Percentiles rank a stretch among this genome's conserved stretches.
phyloP scores from a whole-genome alignment of 2,329 filamentous ascomycete species.

The Fusarium setosum region DNA sequence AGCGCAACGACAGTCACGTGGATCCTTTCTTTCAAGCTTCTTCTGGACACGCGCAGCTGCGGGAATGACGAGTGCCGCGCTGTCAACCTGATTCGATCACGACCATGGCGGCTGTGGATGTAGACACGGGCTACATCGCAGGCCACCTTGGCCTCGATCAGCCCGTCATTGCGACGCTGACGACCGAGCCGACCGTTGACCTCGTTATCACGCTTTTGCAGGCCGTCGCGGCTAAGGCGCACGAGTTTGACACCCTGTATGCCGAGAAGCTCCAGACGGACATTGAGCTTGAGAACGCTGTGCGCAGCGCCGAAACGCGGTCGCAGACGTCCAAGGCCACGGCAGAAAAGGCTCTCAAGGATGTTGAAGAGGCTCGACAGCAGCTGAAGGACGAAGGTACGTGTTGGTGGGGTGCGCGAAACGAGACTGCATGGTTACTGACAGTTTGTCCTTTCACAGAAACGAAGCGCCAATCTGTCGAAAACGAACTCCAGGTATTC shows the following conservation, averaged over 20 bases:
- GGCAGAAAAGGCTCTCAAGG: conserved; percentile 84
- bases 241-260: conserved; percentile 83
- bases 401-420: conserved; percentile 34
- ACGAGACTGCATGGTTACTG: conserved; percentile 13
- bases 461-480: conserved; percentile 77
- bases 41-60: conserved; percentile 23
- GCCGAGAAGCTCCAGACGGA: conserved; percentile 90
- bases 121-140: conserved; percentile 80
- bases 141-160: conserved; percentile 77
- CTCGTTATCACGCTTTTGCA: conserved; percentile 81
- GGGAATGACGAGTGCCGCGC: conserved; percentile 43
- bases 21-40: background rate
- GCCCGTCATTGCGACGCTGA: conserved; percentile 68
- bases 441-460: conserved; percentile 63
- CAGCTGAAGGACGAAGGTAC: conserved; percentile 87
- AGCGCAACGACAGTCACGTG: conserved; percentile 4
- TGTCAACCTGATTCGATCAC: conserved; percentile 40
- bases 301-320: conserved; percentile 85
- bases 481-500: conserved; percentile 83
- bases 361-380: conserved; percentile 82
- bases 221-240: conserved; percentile 81
- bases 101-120: conserved; percentile 56
- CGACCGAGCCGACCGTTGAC: conserved; percentile 79
- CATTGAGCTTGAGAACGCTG: conserved; percentile 92
- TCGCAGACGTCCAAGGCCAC: conserved; percentile 84